These are phyloP conservation scores for Cicer bijugum DNA, from an alignment of 306 rosid species.

Conservation along the genomic window DNA sequence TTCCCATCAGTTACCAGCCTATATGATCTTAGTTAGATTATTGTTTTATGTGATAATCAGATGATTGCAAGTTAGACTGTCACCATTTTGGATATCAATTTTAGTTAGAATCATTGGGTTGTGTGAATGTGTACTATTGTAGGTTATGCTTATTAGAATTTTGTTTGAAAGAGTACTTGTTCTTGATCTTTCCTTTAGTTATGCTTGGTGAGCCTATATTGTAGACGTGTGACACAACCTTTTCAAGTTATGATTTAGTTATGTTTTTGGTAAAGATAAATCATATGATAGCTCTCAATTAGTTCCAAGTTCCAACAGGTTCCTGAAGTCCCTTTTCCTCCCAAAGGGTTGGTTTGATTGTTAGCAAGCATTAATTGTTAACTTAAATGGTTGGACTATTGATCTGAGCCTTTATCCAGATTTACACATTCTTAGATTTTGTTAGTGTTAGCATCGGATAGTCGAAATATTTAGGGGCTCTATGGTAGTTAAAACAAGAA, in stretches of 20 bases:
- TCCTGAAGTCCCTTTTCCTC: conserved; percentile 20
- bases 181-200: conserved; percentile 46
- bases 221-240: conserved; percentile 42
- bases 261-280: conserved; percentile 41
- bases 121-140: conserved; percentile 51
- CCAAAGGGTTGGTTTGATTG: conserved; percentile 12
- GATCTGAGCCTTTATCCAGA: neutral
- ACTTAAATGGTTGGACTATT: conserved; percentile 24
- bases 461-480: neutral
- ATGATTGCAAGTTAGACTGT: conserved; percentile 53
- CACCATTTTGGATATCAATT: conserved; percentile 41
- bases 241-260: conserved; percentile 51
- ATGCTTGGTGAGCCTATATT: conserved; percentile 45
- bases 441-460: conserved; percentile 1
- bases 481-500: neutral
- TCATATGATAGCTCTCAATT: conserved; percentile 16
- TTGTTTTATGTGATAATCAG: conserved; percentile 41
- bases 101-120: conserved; percentile 49
- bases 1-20: conserved; percentile 44
- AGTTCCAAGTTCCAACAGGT: conserved; percentile 36
- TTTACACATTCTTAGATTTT: conserved; percentile 7
- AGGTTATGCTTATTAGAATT: conserved; percentile 49
- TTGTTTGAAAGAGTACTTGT: conserved; percentile 44
- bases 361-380: conserved; percentile 17
- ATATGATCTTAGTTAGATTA: conserved; percentile 46